These are phyloP conservation scores for Emiliania huxleyi DNA, from an alignment of 78 protist species.

Conservation along the genomic window DNA sequence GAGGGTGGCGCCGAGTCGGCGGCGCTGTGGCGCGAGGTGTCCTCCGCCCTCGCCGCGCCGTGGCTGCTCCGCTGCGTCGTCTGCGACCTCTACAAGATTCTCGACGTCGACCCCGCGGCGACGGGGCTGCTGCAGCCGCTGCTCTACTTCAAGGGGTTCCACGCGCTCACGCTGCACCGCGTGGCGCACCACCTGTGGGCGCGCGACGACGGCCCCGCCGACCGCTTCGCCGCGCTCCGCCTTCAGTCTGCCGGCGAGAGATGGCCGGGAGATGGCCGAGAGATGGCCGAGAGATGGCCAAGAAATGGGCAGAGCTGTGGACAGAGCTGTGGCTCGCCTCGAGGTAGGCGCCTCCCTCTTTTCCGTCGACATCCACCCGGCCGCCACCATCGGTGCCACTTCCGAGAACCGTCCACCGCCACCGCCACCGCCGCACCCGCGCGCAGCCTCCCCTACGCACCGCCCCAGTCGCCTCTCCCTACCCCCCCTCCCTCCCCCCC, in stretches of 20 bases:
- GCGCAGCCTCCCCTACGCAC: too few relatives aligned
- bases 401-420: too few relatives aligned
- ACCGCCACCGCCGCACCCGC: too few relatives aligned
- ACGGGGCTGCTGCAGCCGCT: background rate
- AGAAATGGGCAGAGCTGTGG: too few relatives aligned
- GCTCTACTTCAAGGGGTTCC: constrained; percentile 44
- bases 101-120: background rate
- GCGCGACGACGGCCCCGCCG: background rate
- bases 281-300: too few relatives aligned
- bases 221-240: background rate
- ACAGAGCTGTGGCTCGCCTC: background rate
- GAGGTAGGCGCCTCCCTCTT: background rate
- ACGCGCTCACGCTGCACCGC: constrained; percentile 6
- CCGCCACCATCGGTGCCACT: constrained; percentile 68
- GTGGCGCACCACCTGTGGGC: constrained; percentile 21
- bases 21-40: background rate
- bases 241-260: background rate
- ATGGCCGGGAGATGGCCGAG: too few relatives aligned
- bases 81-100: background rate
- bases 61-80: background rate
- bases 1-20: background rate
- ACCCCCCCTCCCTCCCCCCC: too few relatives aligned
- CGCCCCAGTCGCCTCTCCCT: too few relatives aligned
- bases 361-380: constrained; percentile 70
- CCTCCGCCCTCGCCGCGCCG: background rate